phyloP scores from a whole-genome alignment of 345 rosid species.

The Eucalyptus rudis region DNA sequence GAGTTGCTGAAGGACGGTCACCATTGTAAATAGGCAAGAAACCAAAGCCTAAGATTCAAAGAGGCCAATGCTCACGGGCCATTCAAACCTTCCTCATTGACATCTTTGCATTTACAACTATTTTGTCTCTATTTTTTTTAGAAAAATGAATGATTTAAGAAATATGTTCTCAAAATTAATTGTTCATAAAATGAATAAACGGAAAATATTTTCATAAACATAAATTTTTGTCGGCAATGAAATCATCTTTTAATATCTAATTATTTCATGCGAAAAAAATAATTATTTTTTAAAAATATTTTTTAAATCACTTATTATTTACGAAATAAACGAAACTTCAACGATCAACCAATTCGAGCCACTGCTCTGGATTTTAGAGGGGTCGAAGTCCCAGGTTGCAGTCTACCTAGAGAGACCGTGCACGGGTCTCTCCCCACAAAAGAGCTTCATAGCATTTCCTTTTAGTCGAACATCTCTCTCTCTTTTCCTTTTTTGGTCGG shows the following conservation, averaged over 20 bases:
- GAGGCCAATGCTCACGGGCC: background rate
- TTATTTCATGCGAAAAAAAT: fast-evolving
- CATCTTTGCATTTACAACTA: background rate
- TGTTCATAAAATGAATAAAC: background rate
- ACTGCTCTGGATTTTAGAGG: background rate
- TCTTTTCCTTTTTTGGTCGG: too few species aligned
- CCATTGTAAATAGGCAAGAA: background rate
- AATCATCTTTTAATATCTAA: background rate
- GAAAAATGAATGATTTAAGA: background rate
- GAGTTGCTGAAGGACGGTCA: background rate
- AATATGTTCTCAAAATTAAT: background rate
- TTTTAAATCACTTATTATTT: background rate
- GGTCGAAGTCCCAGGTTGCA: background rate
- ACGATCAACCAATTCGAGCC: background rate
- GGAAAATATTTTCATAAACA: background rate
- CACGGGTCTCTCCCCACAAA: background rate
- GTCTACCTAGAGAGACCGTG: background rate
- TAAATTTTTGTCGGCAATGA: fast-evolving
- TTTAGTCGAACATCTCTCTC: background rate
- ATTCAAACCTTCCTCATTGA: background rate
- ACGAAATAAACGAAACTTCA: background rate
- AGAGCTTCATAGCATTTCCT: background rate
- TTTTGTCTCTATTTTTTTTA: fast-evolving
- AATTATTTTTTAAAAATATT: background rate
- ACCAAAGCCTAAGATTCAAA: background rate